Conservation (phyloP, 306 rosid species). For the Coriaria nepalensis region DNA sequence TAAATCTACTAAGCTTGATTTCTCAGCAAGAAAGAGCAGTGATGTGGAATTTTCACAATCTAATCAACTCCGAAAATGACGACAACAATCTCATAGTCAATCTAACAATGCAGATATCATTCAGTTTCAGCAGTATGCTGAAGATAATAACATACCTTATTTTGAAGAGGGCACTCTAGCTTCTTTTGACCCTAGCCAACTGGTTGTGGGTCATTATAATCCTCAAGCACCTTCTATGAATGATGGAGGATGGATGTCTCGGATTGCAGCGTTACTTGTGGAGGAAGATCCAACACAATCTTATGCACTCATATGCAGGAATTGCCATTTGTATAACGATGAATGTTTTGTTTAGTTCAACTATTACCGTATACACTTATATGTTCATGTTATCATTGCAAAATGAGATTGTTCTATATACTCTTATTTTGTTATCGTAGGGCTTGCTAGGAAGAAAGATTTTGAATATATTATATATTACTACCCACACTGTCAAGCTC, state of each 20-base stretch:
- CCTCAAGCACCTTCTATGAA: conserved; percentile 47
- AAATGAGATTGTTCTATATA: too few relatives aligned
- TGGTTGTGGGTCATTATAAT: conserved; percentile 49
- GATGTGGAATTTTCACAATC: conserved; percentile 60
- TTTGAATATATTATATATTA: conserved; percentile 60
- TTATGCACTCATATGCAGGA: conserved; percentile 91
- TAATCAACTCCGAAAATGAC: conserved; percentile 77
- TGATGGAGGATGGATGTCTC: conserved; percentile 94
- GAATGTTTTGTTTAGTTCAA: conserved; percentile 12
- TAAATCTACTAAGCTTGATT: conserved; percentile 25
- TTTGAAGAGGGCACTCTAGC: conserved; percentile 25
- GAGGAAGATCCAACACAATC: conserved; percentile 97
- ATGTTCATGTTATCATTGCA: too few relatives aligned
- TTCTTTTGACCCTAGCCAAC: conserved; percentile 35
- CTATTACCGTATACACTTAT: too few relatives aligned
- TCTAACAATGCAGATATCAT: conserved; percentile 28
- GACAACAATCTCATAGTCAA: conserved; percentile 25
- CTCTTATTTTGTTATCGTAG: conserved; percentile 12
- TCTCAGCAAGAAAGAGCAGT: conserved; percentile 55
- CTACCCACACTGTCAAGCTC: conserved; percentile 73
- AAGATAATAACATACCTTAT: conserved; percentile 23
- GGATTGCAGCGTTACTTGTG: conserved; percentile 87
- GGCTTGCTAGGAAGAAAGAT: conserved; percentile 78
- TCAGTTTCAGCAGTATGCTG: conserved; percentile 24
- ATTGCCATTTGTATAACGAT: conserved; percentile 98